Evolutionary conservation across 2,329 filamentous ascomycete genomes (phyloP).

Genomic region (Arthroderma sp.): DNA sequence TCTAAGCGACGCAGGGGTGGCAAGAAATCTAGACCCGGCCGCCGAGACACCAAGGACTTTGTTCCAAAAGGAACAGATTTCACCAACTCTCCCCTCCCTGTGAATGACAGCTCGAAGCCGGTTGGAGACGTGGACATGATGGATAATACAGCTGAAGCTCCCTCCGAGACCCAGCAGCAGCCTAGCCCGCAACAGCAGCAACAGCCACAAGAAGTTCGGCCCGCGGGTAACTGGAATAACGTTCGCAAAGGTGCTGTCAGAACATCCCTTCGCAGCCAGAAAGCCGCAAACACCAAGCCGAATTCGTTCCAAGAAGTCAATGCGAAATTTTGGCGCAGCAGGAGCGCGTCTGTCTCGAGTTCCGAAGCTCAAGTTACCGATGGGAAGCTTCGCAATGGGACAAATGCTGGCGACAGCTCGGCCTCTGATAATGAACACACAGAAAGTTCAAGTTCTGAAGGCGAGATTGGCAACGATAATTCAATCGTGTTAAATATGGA

Average conservation of each 20-base stretch:
- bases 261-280: conserved; percentile 26
- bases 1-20: conserved; percentile 18
- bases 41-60: conserved; percentile 21
- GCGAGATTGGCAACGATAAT: conserved; percentile 25
- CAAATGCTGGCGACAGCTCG: neutral
- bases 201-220: conserved; percentile 7
- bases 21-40: conserved; percentile 13
- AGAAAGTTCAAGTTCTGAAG: conserved; percentile 13
- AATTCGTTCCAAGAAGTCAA: conserved; percentile 22
- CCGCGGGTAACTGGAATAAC: conserved; percentile 33
- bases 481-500: conserved; percentile 31
- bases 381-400: neutral
- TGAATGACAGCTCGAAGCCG: conserved; percentile 13
- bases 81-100: conserved; percentile 17
- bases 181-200: neutral
- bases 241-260: conserved; percentile 29
- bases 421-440: neutral
- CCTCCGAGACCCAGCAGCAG: conserved; percentile 2
- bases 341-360: conserved; percentile 21
- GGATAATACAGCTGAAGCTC: conserved; percentile 6
- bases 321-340: conserved; percentile 24
- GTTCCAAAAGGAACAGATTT: conserved; percentile 26
- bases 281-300: conserved; percentile 8
- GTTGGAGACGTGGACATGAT: neutral
- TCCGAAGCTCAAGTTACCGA: conserved; percentile 4